A percentile compares a stretch with the other conserved stretches of the same genome.
These are phyloP conservation scores for Trametes gibbosa DNA, from an alignment of 768 basidiomycete species.

Conservation along the genomic window DNA sequence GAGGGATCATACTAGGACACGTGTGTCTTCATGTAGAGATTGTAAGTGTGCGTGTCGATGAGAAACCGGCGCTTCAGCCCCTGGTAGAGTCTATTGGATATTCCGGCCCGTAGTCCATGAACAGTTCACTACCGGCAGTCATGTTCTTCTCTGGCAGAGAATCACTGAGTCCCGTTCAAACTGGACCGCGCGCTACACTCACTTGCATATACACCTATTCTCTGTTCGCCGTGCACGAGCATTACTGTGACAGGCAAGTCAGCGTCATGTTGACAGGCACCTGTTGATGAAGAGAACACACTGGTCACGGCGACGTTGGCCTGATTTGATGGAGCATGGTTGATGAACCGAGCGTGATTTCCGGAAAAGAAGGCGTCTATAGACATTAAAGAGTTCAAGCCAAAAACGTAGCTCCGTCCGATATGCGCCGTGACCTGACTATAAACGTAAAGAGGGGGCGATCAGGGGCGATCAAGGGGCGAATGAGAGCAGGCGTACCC, in stretches of 20 bases:
- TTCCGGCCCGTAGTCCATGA: slow-evolving; percentile 55
- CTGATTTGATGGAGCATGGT: slow-evolving; percentile 42
- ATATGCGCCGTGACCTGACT: slow-evolving; percentile 46
- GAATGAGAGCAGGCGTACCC: no score
- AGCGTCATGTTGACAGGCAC: neutral
- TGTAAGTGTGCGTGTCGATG: no score
- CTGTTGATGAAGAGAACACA: slow-evolving; percentile 24
- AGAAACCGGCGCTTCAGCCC: neutral
- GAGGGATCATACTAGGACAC: no score
- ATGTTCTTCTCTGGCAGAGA: slow-evolving; percentile 37
- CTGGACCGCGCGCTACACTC: slow-evolving; percentile 24
- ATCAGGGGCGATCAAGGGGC: no score
- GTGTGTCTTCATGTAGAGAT: no score
- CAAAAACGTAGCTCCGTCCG: slow-evolving; percentile 61
- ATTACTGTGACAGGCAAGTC: slow-evolving; percentile 36
- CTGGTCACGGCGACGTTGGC: slow-evolving; percentile 49
- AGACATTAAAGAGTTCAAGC: slow-evolving; percentile 42
- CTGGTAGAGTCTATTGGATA: slow-evolving; percentile 36
- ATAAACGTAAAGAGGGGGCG: neutral
- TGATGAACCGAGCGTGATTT: slow-evolving; percentile 67
- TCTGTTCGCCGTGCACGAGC: slow-evolving; percentile 63
- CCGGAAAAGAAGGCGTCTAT: slow-evolving; percentile 58
- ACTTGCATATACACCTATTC: slow-evolving; percentile 64
- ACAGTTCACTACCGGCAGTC: slow-evolving; percentile 45
- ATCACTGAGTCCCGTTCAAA: neutral